Evolutionary conservation across 2,329 filamentous ascomycete species (phyloP), one percentile per base, ranked within the genome.

Genomic region (Pseudocercospora fuligena): DNA sequence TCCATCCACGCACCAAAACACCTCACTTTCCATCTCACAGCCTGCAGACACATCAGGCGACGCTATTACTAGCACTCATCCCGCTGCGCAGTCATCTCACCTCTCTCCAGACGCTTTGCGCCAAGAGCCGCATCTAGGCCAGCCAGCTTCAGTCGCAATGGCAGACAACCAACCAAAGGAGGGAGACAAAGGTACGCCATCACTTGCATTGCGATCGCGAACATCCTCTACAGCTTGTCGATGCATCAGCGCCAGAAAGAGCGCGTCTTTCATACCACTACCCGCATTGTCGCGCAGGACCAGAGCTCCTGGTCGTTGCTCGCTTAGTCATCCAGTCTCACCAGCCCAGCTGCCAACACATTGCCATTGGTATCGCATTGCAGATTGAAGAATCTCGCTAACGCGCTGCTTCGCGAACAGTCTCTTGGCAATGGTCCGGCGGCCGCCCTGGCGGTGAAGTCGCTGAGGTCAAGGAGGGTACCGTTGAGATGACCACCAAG

Each of bases 341-440:
- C 46, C 23, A 43, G 40, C 64, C 61, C 61, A 56, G 43, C 61
- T n/a, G 51, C 51, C 33, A 53, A 12, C 59, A 27, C 54, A 43
- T 25, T 25, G 53, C 43, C 25, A 36, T 27, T 51, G 23, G 27
- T 36, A 29, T 53, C 56, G 36, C 59, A 49, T 43, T 27, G 46
- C 31, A 46, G 33, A 40, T 21, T n/a, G 23, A 46, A 60, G 64
- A 58, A 29, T n/a, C 12, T n/a, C 7, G 66, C 64, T 68, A 62
- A 68, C 36, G n/a, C 56, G 61, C 51, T 23, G 36, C 66, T 16
- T 59, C 21, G 19, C 66, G 40, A 61, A 60, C 73, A 90, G 88
- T 90, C 73, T 87, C 87, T 66, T 90, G 88, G 88, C 82, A 84
- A 75, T 89, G 87, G 87, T 82, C 82, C 65, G 81, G 82, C 65